Percentiles rank a stretch among this genome's conserved stretches.
Conservation (phyloP, 139 green algal genomes). For the Chlorella sp. region DNA sequence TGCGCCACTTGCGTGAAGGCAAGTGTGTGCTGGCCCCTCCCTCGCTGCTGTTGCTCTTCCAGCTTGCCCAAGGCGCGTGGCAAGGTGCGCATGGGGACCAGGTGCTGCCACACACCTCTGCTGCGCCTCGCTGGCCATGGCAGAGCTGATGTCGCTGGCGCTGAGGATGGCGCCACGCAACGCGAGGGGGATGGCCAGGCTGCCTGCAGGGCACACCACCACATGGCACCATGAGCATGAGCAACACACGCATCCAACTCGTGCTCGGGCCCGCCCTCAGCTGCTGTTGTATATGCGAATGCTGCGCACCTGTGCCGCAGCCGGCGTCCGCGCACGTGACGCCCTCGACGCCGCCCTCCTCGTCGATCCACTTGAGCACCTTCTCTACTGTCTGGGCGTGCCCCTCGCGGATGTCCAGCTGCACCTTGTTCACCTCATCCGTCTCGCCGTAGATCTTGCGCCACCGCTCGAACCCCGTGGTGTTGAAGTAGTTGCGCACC, state of each 20-base stretch:
- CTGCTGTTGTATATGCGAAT: background rate
- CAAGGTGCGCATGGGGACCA: too few relatives aligned
- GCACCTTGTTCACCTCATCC: constrained; percentile 98
- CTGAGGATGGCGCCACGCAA: constrained; percentile 71
- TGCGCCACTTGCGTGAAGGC: too few relatives aligned
- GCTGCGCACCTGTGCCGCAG: constrained; percentile 80
- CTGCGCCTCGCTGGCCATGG: constrained; percentile 75
- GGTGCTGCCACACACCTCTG: constrained; percentile 36
- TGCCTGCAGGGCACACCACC: constrained; percentile 37
- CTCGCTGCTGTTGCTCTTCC: too few relatives aligned
- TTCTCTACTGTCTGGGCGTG: constrained; percentile 98
- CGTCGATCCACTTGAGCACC: constrained; percentile 81
- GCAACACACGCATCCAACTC: too few relatives aligned
- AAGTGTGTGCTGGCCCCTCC: too few relatives aligned
- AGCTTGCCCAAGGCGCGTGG: too few relatives aligned
- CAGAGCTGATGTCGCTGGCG: constrained; percentile 85
- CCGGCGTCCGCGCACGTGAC: constrained; percentile 81
- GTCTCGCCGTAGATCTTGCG: constrained; percentile 98
- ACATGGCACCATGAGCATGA: too few relatives aligned
- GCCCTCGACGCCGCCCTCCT: constrained; percentile 73
- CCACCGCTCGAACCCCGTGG: constrained; percentile 89
- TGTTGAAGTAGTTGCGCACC: constrained; percentile 96
- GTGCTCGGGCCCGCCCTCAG: too few relatives aligned
- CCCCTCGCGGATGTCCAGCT: constrained; percentile 91
- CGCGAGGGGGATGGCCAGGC: constrained; percentile 74